Base-by-base conservation (phyloP, 1,284 basidiomycete genomes). In the Pyrrhoderma lamaoense region DNA sequence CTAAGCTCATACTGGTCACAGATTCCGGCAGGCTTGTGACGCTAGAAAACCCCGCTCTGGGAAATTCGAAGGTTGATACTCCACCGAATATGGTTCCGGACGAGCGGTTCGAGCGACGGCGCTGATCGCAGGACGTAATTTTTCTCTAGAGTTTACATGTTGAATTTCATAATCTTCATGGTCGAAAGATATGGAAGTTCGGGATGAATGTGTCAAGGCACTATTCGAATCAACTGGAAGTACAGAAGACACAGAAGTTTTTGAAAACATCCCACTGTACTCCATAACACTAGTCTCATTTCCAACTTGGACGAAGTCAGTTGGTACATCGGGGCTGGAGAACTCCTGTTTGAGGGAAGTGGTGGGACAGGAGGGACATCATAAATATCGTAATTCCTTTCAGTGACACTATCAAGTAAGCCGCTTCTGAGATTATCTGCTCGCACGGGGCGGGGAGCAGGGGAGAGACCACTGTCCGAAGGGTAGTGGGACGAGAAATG, bases 131-230 rank as follows among this genome's bases (percentile, higher is more conserved):
- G 54, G 54, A 16, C 51, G 45, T 25, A 56, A 21, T 25, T 23
- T 37, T 5, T 47, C 38, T 22, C 54, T 45, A 14, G 50, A 48
- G 46, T 56, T 51, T 14, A 56, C 46, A 14, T 42, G 45, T 9
- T 48, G 46, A 19, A 52, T 52, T 31, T 52, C 51, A 42, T 44
- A 52, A 39, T 56, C 52, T 23, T 49, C 51, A 44, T 47, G 49
- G 14, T 52, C 54, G 13, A 38, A 43, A 11, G 35, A 42, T 19
- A 51, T 38, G 11, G 53, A 47, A 14, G 34, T 35, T 23, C 38
- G 47, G 5, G 19, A 36, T 27, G 43, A 47, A 31, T 31, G 27
- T 31, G 38, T 18, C 8, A 14, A 21, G 23, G 23, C 8, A 42
- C 40, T 42, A 19, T 9, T 11, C 13, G 18, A 11, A 19, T 9